Conservation (phyloP, 768 basidiomycete genomes). For the Tricholoma terreum region DNA sequence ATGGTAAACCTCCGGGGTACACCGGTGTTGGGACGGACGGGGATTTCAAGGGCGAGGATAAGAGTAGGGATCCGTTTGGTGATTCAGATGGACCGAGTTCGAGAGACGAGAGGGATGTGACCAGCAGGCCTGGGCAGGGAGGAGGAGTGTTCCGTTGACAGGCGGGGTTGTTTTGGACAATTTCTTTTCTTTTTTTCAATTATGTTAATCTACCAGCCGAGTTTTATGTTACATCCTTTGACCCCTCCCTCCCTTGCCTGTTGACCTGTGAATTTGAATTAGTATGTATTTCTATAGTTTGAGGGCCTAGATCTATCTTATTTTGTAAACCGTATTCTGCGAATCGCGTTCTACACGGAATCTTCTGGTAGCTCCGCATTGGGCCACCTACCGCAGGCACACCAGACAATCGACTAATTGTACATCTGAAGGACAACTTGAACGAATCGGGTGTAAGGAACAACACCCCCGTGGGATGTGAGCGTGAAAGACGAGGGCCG, state of each 20-base stretch:
- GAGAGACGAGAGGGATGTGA: conserved; percentile 40
- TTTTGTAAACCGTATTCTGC: no score
- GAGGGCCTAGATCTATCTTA: no score
- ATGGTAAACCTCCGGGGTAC: conserved; percentile 50
- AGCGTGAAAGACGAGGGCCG: no score
- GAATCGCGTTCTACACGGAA: no score
- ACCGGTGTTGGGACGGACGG: conserved; percentile 26
- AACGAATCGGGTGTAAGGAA: no score
- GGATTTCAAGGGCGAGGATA: conserved; percentile 34
- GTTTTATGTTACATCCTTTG: not conserved
- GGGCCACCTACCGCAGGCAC: no score
- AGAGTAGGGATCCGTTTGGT: conserved; percentile 50
- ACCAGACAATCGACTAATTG: no score
- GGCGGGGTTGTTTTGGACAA: not conserved
- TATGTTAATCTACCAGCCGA: no score
- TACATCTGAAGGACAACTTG: no score
- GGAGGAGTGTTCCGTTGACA: conserved; percentile 28
- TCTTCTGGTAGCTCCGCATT: no score
- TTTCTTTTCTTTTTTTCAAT: no score
- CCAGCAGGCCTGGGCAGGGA: conserved; percentile 36
- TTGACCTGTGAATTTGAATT: not conserved
- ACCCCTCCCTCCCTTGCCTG: not conserved
- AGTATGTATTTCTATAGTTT: not conserved
- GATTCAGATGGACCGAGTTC: conserved; percentile 40
- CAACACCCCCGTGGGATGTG: no score